Evolutionary conservation across 2,329 filamentous ascomycete genomes (phyloP).

Genomic region (Leptographium radiaticola): DNA sequence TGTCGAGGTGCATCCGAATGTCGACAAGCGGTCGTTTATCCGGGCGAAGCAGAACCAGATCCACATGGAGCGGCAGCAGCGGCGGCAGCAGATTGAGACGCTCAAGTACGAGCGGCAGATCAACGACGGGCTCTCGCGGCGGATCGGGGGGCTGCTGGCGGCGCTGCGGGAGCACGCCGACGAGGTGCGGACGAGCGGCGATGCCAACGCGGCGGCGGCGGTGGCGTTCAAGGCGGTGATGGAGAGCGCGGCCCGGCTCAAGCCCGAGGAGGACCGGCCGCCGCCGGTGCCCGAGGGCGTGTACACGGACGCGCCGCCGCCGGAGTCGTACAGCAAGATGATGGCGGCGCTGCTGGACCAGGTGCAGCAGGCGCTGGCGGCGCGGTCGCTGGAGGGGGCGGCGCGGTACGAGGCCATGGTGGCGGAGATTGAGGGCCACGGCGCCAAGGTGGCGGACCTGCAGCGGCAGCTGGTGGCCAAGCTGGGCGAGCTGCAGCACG

Average conservation of each 20-base stretch:
- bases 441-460: slow-evolving; percentile 62
- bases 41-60: slow-evolving; percentile 97
- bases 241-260: slow-evolving; percentile 54
- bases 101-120: slow-evolving; percentile 85
- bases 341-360: slow-evolving; percentile 93
- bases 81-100: slow-evolving; percentile 79
- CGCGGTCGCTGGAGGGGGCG: slow-evolving; percentile 30
- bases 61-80: slow-evolving; percentile 75
- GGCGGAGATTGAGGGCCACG: slow-evolving; percentile 62
- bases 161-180: slow-evolving; percentile 62
- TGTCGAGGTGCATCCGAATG: slow-evolving; percentile 95
- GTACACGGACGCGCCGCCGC: slow-evolving; percentile 51
- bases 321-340: slow-evolving; percentile 90
- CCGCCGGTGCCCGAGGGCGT: slow-evolving; percentile 67
- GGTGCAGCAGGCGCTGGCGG: slow-evolving; percentile 73
- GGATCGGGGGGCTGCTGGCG: slow-evolving; percentile 67
- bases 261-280: slow-evolving; percentile 61
- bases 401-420: slow-evolving; percentile 65
- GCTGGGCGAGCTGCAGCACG: slow-evolving; percentile 69
- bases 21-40: slow-evolving; percentile 97
- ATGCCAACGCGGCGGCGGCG: slow-evolving; percentile 47
- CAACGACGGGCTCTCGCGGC: slow-evolving; percentile 78
- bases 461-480: slow-evolving; percentile 64
- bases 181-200: slow-evolving; percentile 43
- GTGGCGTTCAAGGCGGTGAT: slow-evolving; percentile 83